Base-by-base conservation (phyloP, 2,329 filamentous ascomycete genomes). In the Aspergillus aculeatus region DNA sequence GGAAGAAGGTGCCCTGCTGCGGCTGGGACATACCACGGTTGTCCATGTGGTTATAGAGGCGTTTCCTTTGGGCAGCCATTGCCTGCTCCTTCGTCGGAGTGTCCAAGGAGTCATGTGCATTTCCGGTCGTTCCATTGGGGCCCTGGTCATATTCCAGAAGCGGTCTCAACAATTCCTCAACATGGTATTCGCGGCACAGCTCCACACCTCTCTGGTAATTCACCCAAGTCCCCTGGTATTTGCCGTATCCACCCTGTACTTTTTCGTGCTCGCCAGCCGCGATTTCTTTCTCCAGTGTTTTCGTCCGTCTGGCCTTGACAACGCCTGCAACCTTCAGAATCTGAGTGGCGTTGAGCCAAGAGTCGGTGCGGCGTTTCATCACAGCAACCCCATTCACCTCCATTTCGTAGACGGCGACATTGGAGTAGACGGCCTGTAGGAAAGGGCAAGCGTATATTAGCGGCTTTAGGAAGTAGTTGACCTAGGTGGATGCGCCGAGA, bases 211-310 rank as follows among this genome's bases (percentile, higher is more conserved):
- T 87, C 53, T 94, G 90, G 71, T 96, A 98, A 71, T 90, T 91
- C 71, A 99, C 96, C 95, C 95, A 99, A 2, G 95, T 99, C 57
- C 95, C 95, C 80, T 99, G 95, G 71, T 99, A 99, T 80, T 98
- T 98, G 65, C 95, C 95, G 71, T 99, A 99, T 5, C 95, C 95
- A 35, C 95, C 95, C 75, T 99, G 95, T 2, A 99, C 94, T 77
- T 99, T 99, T 76, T 99, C 95, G 76, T 99, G 94, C 72, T 96
- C 91, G 70, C 95, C 95, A 0, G 90, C 95, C 64, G 96, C 86
- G 60, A 99, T 96, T 77, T 99, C 95, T 78, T 98, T 98, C 75
- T 99, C 95, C 54, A 99, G 83, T 7, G 98, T 96, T 77, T 98
- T 98, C 60, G 95, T 98, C 68, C 95, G 89, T 78, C 96, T 96